Evolutionary conservation across 148 eudicot species (phyloP).

Genomic region (Spergularia bocconei): DNA sequence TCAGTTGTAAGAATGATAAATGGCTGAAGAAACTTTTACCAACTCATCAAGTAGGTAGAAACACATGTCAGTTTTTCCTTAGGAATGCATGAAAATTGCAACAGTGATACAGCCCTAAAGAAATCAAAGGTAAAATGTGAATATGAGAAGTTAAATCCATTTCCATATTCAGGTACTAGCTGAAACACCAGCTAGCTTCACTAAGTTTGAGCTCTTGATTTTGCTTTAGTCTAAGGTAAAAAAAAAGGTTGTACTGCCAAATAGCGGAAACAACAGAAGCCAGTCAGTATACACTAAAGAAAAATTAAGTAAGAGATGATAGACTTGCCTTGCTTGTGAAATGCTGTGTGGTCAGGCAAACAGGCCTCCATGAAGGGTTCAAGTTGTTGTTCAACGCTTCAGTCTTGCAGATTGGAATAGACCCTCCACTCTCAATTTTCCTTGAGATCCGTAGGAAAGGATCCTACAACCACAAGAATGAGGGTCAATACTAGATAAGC

Average conservation of each 20-base stretch:
- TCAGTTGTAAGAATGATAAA: background rate
- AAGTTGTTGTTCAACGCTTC: constrained; percentile 79
- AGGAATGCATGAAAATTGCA: background rate
- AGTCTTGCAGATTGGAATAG: constrained; percentile 84
- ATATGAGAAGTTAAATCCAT: background rate
- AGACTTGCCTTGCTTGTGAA: constrained; percentile 72
- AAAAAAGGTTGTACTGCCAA: too few species aligned
- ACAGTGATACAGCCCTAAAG: background rate
- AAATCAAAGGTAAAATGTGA: background rate
- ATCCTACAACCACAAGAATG: constrained; percentile 49
- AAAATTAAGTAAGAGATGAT: background rate
- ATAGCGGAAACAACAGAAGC: constrained; percentile 11
- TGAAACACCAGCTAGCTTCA: too few species aligned
- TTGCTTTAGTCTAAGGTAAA: too few species aligned
- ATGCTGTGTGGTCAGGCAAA: constrained; percentile 71
- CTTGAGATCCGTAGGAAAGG: constrained; percentile 89
- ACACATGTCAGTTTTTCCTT: too few species aligned
- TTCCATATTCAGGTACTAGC: background rate
- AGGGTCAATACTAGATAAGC: constrained; percentile 11
- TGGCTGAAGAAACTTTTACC: background rate
- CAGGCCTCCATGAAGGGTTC: constrained; percentile 84
- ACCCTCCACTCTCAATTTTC: constrained; percentile 61
- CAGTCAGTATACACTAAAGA: too few species aligned
- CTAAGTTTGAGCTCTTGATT: too few species aligned
- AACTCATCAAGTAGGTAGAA: background rate